These are phyloP conservation scores for Flagelloscypha sp. DNA, from an alignment of 768 basidiomycete genomes.

Conservation along the genomic window DNA sequence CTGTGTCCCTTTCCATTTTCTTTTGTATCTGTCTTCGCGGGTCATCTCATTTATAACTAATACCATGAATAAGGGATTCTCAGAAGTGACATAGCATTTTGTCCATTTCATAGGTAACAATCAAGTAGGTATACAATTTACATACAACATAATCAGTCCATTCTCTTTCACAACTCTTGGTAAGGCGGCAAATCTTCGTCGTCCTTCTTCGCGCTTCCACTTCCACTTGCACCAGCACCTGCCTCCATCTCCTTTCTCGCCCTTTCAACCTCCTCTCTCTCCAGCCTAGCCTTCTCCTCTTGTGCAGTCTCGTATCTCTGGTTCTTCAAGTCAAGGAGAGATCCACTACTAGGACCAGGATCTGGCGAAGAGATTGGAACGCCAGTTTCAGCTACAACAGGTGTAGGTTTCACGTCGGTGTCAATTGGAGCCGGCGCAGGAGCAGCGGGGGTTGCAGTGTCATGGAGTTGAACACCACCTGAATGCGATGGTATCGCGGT, in stretches of 20 bases:
- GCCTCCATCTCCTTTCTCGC: slow-evolving; percentile 21
- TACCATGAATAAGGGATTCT: too few relatives aligned
- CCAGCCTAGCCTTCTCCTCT: slow-evolving; percentile 56
- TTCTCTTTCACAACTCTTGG: too few relatives aligned
- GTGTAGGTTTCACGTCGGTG: slow-evolving; percentile 29
- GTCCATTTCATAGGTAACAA: too few relatives aligned
- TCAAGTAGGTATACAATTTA: too few relatives aligned
- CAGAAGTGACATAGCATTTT: too few relatives aligned
- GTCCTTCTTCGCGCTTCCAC: slow-evolving; percentile 11
- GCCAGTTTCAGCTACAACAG: slow-evolving; percentile 71
- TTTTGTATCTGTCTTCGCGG: too few relatives aligned
- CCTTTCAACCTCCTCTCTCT: slow-evolving; percentile 61
- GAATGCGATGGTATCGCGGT: slow-evolving; percentile 23
- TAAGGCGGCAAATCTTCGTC: slow-evolving; percentile 35
- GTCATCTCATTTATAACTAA: too few relatives aligned
- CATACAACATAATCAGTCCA: too few relatives aligned
- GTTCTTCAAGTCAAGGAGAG: slow-evolving; percentile 42
- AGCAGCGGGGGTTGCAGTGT: too few relatives aligned
- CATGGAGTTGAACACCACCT: slow-evolving; percentile 13
- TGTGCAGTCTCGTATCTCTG: slow-evolving; percentile 40
- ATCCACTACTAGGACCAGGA: slow-evolving; percentile 55
- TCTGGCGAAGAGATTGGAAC: slow-evolving; percentile 57
- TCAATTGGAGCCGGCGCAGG: slow-evolving; percentile 14
- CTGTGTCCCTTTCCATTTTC: too few relatives aligned
- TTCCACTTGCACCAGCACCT: slow-evolving; percentile 19